phyloP scores from a whole-genome alignment of 2,329 filamentous ascomycete species.

The Aspergillus sp. region DNA sequence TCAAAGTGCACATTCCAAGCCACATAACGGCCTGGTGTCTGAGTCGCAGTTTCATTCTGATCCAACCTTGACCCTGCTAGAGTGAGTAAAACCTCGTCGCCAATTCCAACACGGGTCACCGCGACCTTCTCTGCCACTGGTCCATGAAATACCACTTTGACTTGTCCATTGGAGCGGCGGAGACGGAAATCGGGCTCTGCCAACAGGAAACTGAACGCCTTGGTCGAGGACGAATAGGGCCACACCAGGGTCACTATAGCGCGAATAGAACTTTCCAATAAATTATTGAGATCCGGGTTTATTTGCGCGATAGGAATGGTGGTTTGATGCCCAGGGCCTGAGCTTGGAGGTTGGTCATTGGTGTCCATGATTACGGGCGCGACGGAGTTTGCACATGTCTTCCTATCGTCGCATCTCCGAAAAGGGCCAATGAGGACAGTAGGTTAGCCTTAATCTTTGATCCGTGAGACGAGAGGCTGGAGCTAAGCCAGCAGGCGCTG shows the following conservation, averaged over 20 bases:
- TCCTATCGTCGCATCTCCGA: slow-evolving; percentile 5
- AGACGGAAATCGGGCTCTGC: slow-evolving; percentile 79
- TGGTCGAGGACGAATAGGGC: slow-evolving; percentile 77
- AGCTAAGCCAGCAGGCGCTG: not conserved
- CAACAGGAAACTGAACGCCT: slow-evolving; percentile 69
- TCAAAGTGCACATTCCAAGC: slow-evolving; percentile 52
- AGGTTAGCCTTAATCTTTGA: no score
- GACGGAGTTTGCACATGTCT: slow-evolving; percentile 8
- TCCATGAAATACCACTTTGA: slow-evolving; percentile 69
- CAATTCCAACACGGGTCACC: slow-evolving; percentile 63
- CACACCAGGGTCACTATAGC: slow-evolving; percentile 79
- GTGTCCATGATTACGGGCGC: slow-evolving; percentile 24
- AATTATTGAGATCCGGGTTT: slow-evolving; percentile 26
- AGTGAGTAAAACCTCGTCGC: slow-evolving; percentile 65
- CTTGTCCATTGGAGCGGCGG: slow-evolving; percentile 69
- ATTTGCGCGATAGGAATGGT: slow-evolving; percentile 37
- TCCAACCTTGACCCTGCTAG: slow-evolving; percentile 63
- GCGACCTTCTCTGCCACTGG: slow-evolving; percentile 63
- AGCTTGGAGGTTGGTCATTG: slow-evolving; percentile 13
- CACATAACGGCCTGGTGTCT: slow-evolving; percentile 51
- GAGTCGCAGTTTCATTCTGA: slow-evolving; percentile 44
- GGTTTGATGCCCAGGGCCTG: slow-evolving; percentile 17
- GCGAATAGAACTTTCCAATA: slow-evolving; percentile 42
- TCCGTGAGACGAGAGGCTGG: not conserved
- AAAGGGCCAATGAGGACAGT: not conserved